Conservation (phyloP, 495 filamentous ascomycete species). For the Hypoxylon crocopeplum region DNA sequence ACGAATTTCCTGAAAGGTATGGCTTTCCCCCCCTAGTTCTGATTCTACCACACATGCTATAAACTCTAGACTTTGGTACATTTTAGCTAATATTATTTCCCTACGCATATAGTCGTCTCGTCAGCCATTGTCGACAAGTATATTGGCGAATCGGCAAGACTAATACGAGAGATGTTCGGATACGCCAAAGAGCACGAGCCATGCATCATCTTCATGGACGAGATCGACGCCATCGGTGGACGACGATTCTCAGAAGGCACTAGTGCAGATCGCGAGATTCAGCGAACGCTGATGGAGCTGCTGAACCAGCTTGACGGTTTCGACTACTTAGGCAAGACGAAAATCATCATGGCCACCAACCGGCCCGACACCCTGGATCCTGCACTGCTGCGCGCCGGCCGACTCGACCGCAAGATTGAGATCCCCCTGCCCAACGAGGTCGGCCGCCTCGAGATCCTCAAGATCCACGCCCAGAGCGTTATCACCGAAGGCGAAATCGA, state of each 20-base stretch:
- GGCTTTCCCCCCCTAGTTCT: conserved; percentile 3
- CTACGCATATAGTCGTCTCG: conserved; percentile 75
- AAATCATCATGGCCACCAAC: conserved; percentile 99
- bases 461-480: conserved; percentile 92
- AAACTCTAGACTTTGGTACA: not conserved
- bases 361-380: conserved; percentile 97
- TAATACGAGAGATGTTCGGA: conserved; percentile 99
- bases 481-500: conserved; percentile 94
- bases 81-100: conserved; percentile 14
- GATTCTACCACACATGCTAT: conserved; percentile 3
- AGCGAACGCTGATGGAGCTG: conserved; percentile 98
- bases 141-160: conserved; percentile 95
- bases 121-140: conserved; percentile 99
- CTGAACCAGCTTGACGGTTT: conserved; percentile 99
- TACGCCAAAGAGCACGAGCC: conserved; percentile 99
- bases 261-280: conserved; percentile 97
- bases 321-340: conserved; percentile 98
- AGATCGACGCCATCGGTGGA: conserved; percentile 99
- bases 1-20: conserved; percentile 98
- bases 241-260: conserved; percentile 98
- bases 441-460: conserved; percentile 94
- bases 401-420: conserved; percentile 97
- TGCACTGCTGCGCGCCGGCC: conserved; percentile 89
- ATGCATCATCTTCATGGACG: conserved; percentile 99
- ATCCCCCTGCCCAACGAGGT: conserved; percentile 99